Evolutionary conservation across 2,329 filamentous ascomycete genomes (phyloP).

Genomic region (Epichloe bromicola): DNA sequence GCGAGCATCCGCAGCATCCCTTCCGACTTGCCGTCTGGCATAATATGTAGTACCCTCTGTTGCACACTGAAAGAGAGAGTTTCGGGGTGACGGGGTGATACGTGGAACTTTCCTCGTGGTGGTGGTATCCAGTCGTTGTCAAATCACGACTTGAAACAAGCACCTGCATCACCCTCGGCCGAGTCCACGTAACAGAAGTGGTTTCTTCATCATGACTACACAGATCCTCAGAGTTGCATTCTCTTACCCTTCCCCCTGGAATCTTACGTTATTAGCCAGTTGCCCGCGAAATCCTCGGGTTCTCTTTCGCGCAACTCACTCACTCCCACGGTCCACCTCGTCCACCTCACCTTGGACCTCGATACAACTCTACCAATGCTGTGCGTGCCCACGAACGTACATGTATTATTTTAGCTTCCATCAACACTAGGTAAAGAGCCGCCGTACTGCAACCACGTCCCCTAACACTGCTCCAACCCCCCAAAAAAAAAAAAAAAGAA

Average conservation of each 20-base stretch:
- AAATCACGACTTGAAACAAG: not conserved
- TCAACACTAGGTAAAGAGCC: constrained; percentile 8
- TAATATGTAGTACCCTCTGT: not conserved
- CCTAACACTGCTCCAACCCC: too few species aligned
- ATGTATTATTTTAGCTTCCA: not conserved
- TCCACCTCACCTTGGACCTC: not conserved
- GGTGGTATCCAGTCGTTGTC: not conserved
- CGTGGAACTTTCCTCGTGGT: not conserved
- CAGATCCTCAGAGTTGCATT: not conserved
- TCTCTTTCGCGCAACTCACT: too few species aligned
- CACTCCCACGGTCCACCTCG: too few species aligned
- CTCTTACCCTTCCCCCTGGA: not conserved
- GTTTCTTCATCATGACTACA: not conserved
- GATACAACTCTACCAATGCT: constrained; percentile 1
- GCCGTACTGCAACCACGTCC: too few species aligned
- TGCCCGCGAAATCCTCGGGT: too few species aligned
- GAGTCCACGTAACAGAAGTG: not conserved
- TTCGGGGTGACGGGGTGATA: not conserved
- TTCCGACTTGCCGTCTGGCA: not conserved
- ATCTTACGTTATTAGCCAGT: too few species aligned
- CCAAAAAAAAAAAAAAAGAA: too few species aligned
- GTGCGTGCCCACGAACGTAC: not conserved
- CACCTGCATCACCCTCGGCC: not conserved
- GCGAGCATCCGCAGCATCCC: not conserved
- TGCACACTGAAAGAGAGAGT: not conserved